phyloP scores from a whole-genome alignment of 495 filamentous ascomycete species.

The Talaromyces adpressus region DNA sequence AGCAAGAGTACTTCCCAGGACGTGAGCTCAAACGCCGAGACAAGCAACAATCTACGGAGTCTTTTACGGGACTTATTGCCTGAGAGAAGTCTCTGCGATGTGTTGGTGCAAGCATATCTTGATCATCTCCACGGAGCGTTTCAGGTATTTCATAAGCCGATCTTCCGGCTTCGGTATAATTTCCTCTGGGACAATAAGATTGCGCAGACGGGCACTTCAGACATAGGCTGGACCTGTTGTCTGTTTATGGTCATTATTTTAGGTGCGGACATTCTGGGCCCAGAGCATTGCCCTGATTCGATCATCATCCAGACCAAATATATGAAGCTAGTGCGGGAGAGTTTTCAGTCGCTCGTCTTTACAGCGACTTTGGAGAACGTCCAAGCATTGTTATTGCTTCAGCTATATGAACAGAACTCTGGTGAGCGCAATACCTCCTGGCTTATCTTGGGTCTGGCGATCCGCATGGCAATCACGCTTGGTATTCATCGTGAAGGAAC shows the following conservation, averaged over 20 bases:
- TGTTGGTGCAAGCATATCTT: constrained; percentile 34
- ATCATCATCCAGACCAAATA: constrained; percentile 3
- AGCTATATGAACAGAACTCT: constrained; percentile 39
- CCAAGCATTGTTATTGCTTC: constrained; percentile 37
- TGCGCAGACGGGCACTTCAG: constrained; percentile 12
- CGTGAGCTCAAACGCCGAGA: not conserved
- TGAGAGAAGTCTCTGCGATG: constrained; percentile 13
- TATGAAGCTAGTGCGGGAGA: not conserved
- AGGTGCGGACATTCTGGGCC: constrained; percentile 16
- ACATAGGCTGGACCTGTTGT: constrained; percentile 37
- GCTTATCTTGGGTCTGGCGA: constrained; percentile 35
- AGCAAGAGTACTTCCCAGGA: not conserved
- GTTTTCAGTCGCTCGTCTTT: constrained; percentile 1
- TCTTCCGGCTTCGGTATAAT: constrained; percentile 35
- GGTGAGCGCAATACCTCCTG: constrained; percentile 32
- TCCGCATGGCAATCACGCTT: constrained; percentile 36
- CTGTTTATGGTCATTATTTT: constrained; percentile 39
- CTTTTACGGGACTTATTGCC: not conserved
- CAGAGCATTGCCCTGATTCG: not conserved
- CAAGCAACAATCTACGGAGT: not conserved
- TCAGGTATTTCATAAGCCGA: constrained; percentile 34
- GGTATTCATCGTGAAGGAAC: constrained; percentile 40
- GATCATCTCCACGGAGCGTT: constrained; percentile 36
- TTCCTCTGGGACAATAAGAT: constrained; percentile 13
- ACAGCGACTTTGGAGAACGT: constrained; percentile 21